Base-by-base conservation (phyloP, 1,139 yeast species). In the Lodderomyces margitis region DNA sequence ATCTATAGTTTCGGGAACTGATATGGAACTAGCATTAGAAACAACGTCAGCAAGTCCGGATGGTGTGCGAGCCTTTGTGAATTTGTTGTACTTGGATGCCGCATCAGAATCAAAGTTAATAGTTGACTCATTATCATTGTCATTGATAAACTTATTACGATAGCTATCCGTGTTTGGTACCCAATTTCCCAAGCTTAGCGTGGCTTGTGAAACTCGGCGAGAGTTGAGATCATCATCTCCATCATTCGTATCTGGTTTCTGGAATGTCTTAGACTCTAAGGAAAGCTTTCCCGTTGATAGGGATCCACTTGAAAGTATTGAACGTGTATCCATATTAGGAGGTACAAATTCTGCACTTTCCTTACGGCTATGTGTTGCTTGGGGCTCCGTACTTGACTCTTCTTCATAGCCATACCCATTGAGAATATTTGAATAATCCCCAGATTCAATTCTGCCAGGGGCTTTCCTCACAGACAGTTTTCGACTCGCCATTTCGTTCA, bases 101-200 rank as follows among this genome's bases (percentile, higher is more conserved):
- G 55, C 58, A 37, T 52, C 53, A 23, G 66, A 58, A 44, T 59
- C 62, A 41, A 64, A 61, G 45, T 68, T 68, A 42, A 68, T 55
- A 15, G 57, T 56, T 0, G 75, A 69, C 42, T 69, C 77, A 44
- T 62, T 64, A 46, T 72, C 75, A 48, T 69, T 71, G 39, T 69
- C 77, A 49, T 61, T 66, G 31, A 77, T 75, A 45, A 77, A 77
- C 43, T 71, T 74, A 47, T 75, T 80, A 40, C 82, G 64, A 55
- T 58, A 75, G 40, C 62, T 66, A 35, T 64, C 68, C 9, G 81
- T 75, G 47, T 75, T 70, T 3, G 81, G 81, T 45, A 69, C 66
- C 81, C 81, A 76, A 15, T 62, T 62, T 2, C 81, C 81, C 65
- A 76, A 64, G 45, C 66, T 72, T 52, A 75, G 56, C 24, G 78